Evolutionary conservation across 345 rosid species (phyloP).

Genomic region (Geranium rotundifolium): DNA sequence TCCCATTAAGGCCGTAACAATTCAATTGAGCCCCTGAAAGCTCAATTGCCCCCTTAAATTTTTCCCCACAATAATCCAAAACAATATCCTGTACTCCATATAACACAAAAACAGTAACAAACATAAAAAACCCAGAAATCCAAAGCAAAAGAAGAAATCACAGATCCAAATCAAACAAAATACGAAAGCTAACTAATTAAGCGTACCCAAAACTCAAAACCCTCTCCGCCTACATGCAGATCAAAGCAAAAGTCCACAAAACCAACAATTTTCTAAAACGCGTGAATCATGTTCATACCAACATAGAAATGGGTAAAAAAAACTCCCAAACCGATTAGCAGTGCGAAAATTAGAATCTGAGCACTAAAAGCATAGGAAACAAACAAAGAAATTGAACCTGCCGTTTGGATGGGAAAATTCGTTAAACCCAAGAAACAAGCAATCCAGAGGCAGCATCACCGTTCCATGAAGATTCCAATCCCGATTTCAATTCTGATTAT

Average conservation of each 20-base stretch:
- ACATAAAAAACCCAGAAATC: not conserved
- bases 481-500: not conserved
- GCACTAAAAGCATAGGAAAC: not conserved
- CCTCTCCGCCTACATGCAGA: not conserved
- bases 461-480: not conserved
- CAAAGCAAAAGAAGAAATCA: not conserved
- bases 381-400: not conserved
- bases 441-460: not conserved
- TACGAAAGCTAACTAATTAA: too few relatives aligned
- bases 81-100: not conserved
- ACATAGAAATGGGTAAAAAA: not conserved
- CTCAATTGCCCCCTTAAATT: too few relatives aligned
- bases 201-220: too few relatives aligned
- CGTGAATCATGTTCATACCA: not conserved
- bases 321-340: too few relatives aligned
- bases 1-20: slow-evolving; percentile 13
- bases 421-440: not conserved
- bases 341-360: not conserved
- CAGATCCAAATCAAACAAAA: not conserved
- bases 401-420: not conserved
- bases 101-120: not conserved
- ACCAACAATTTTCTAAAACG: not conserved
- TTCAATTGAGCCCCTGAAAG: too few relatives aligned
- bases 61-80: too few relatives aligned
- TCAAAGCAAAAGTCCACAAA: not conserved